Evolutionary conservation across 352 stramenopile species (phyloP), one percentile per base, ranked within the genome.

Genomic region (Discostella stelligera): DNA sequence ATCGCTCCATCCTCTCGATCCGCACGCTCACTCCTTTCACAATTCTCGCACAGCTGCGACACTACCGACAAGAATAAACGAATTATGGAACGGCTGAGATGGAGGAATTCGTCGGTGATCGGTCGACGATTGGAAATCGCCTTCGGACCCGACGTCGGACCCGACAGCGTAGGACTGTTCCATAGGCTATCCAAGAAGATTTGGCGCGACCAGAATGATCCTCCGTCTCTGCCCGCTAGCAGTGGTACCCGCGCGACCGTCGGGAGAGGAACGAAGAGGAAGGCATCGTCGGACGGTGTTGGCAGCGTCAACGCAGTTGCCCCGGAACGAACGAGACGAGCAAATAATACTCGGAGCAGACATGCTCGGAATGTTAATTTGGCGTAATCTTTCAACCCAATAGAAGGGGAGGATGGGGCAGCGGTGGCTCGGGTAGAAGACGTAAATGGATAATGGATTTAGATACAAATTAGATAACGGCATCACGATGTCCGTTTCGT

Each of bases 71-170:
- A 59, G 52, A 59, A 59, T 20, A 68, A 68, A 30, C 39, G 61
- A n/a, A 52, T 68, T 1, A 58, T 68, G 49, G 61, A 68, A 14
- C 61, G 61, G 14, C 46, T 68, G 32, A 68, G 58, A 30, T 54
- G 52, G 61, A 68, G 61, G 61, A 68, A 68, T 39, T 21, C 32
- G 30, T 52, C 23, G 25, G 32, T 41, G 14, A 30, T 68, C 11
- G 5, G 37, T 46, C 41, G 61, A 7, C 53, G 61, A 44, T 56
- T 66, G 16, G 59, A 66, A 37, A 41, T 56, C 30, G 60, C 60
- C 9, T 67, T 67, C 23, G 60, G 60, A 18, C 13, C 44, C 27
- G 60, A 58, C 60, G n/a, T 2, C 5, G 27, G 27, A 32, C 30
- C 11, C 41, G n/a, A 9, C 20, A 21, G n/a, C 50, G 13, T 14